Percentiles rank a stretch among this genome's conserved stretches.
phyloP scores from a whole-genome alignment of 2,329 filamentous ascomycete species.

The Aspergillus melleus region DNA sequence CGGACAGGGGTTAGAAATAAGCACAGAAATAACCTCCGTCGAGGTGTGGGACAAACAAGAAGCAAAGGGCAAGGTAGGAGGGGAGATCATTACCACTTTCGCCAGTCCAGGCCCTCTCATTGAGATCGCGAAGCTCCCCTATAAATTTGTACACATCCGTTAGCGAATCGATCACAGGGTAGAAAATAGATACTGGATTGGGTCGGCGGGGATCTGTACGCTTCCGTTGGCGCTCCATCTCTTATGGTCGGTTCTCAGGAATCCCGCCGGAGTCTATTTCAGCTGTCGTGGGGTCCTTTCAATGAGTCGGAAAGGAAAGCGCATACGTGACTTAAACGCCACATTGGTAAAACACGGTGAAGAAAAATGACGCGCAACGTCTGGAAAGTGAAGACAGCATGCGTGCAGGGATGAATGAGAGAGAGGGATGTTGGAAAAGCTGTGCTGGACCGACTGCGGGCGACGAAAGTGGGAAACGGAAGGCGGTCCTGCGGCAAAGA shows the following conservation, averaged over 20 bases:
- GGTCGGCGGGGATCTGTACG: conserved; percentile 34
- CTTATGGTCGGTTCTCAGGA: conserved; percentile 20
- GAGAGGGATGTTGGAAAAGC: conserved; percentile 10
- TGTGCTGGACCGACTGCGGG: conserved; percentile 8
- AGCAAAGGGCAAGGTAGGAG: conserved; percentile 18
- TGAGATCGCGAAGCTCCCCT: conserved; percentile 91
- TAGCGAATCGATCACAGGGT: background rate
- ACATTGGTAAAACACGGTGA: conserved; percentile 34
- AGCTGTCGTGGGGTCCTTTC: conserved; percentile 37
- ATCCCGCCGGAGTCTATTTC: conserved; percentile 22
- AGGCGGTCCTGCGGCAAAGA: conserved; percentile 10
- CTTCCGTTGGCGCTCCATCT: conserved; percentile 53
- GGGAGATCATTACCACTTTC: conserved; percentile 65
- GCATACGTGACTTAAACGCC: conserved; percentile 37
- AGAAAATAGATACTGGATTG: background rate
- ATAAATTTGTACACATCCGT: conserved; percentile 6
- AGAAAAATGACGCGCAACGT: conserved; percentile 15
- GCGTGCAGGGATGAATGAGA: background rate
- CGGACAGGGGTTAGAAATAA: conserved; percentile 1
- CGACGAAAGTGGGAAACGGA: conserved; percentile 17
- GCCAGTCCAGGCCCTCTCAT: conserved; percentile 83
- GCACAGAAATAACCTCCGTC: background rate
- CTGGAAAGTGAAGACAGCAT: conserved; percentile 7
- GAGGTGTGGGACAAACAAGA: conserved; percentile 13
- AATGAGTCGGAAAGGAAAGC: conserved; percentile 37